These are phyloP conservation scores for Aspergillus udagawae DNA, from an alignment of 2,329 filamentous ascomycete species.

Conservation along the genomic window DNA sequence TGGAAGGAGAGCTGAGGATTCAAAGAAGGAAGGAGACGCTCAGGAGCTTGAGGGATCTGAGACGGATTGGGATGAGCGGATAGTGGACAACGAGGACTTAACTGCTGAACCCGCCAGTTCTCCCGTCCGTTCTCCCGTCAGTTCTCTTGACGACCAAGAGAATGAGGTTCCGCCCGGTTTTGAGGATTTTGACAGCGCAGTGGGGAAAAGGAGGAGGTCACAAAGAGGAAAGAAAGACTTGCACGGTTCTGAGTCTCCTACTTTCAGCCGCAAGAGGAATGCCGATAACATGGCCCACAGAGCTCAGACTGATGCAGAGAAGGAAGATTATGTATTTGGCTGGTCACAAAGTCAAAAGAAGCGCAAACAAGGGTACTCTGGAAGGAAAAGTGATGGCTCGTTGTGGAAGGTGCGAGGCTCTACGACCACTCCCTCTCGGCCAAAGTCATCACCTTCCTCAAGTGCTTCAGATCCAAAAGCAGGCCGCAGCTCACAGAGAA, in stretches of 20 bases:
- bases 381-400: constrained; percentile 10
- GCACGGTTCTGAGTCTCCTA: constrained; percentile 4
- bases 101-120: neutral
- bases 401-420: constrained; percentile 14
- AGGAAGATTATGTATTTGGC: constrained; percentile 2
- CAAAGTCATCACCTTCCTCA: constrained; percentile 6
- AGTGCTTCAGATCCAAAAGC: constrained; percentile 7
- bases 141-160: neutral
- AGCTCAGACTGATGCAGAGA: constrained; percentile 3
- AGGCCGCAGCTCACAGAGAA: constrained; percentile 3
- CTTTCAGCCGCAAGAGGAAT: constrained; percentile 12
- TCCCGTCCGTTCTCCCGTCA: neutral
- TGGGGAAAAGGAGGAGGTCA: neutral
- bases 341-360: constrained; percentile 13
- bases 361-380: constrained; percentile 16
- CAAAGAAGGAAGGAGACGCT: neutral
- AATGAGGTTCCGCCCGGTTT: neutral
- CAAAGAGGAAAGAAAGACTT: constrained; percentile 2
- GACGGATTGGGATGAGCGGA: neutral
- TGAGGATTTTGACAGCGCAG: neutral
- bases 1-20: neutral
- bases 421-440: constrained; percentile 6
- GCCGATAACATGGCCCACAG: constrained; percentile 5
- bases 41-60: neutral
- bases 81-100: neutral